A percentile compares a stretch with the other conserved stretches of the same genome.
These are phyloP conservation scores for Cymbopogon flexuosus DNA, from an alignment of 202 grass and related monocot genomes.

Conservation along the genomic window DNA sequence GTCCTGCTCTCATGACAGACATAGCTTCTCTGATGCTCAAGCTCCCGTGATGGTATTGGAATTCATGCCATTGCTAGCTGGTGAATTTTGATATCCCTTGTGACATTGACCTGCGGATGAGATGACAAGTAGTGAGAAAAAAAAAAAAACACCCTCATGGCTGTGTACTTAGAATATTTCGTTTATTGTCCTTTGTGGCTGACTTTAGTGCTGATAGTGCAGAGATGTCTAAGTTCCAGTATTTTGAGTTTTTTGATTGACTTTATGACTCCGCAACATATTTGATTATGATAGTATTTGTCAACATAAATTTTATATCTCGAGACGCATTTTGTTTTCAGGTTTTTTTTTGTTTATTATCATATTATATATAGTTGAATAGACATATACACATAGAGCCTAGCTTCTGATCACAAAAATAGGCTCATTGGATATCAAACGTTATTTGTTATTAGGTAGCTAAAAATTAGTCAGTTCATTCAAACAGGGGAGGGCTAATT, in stretches of 20 bases:
- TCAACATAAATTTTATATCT: not conserved
- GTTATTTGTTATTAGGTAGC: not conserved
- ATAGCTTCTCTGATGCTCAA: slow-evolving; percentile 33
- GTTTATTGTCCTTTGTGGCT: slow-evolving; percentile 21
- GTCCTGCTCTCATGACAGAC: slow-evolving; percentile 20
- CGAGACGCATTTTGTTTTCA: not conserved
- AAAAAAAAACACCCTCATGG: slow-evolving; percentile 1
- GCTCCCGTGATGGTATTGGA: slow-evolving; percentile 29
- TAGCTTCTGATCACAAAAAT: not conserved
- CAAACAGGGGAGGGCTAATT: not conserved
- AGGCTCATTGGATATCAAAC: not conserved
- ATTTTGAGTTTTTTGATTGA: slow-evolving; percentile 17
- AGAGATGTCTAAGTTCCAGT: slow-evolving; percentile 14
- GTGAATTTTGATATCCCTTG: slow-evolving; percentile 28
- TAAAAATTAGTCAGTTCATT: not conserved
- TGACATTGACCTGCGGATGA: slow-evolving; percentile 26
- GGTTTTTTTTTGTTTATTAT: not conserved
- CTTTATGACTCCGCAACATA: slow-evolving; percentile 7
- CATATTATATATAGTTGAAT: not conserved
- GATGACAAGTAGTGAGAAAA: slow-evolving; percentile 20
- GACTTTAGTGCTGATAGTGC: slow-evolving; percentile 21
- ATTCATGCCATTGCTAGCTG: slow-evolving; percentile 24
- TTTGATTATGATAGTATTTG: slow-evolving; percentile 19
- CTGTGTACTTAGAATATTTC: slow-evolving; percentile 33
- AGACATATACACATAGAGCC: not conserved